phyloP scores from a whole-genome alignment of 2,329 filamentous ascomycete species.

The Verticillium klebahnii region DNA sequence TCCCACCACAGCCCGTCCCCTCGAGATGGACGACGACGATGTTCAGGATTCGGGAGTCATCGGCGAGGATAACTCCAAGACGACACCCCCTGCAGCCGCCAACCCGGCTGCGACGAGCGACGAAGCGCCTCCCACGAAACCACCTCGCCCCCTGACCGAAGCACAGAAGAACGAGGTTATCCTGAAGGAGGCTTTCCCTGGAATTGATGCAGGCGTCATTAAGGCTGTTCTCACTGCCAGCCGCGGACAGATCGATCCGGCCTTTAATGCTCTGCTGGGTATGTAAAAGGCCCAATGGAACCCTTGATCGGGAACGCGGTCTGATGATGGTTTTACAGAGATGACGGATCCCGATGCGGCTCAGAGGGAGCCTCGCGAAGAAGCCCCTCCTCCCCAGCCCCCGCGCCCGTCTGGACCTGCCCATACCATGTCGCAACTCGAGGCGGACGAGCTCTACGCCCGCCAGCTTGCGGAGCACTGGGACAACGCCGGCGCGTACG shows the following conservation, averaged over 20 bases:
- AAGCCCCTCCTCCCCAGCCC: constrained; percentile 70
- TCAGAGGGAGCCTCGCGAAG: constrained; percentile 47
- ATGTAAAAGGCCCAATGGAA: constrained; percentile 19
- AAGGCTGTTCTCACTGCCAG: constrained; percentile 87
- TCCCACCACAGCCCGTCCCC: constrained; percentile 59
- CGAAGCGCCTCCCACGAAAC: constrained; percentile 65
- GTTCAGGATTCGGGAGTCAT: constrained; percentile 54
- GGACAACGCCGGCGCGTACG: constrained; percentile 57
- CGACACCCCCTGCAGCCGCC: constrained; percentile 14
- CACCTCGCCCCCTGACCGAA: constrained; percentile 76
- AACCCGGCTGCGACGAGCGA: constrained; percentile 26
- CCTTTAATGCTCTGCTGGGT: constrained; percentile 92
- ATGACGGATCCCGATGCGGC: constrained; percentile 76
- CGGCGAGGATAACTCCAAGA: constrained; percentile 30
- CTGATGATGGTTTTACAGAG: constrained; percentile 35
- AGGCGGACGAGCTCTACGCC: constrained; percentile 87
- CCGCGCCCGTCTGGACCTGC: constrained; percentile 63
- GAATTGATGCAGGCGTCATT: constrained; percentile 73
- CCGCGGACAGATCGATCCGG: constrained; percentile 80
- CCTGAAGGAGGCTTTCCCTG: constrained; percentile 89
- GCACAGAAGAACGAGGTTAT: constrained; percentile 82
- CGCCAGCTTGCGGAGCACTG: constrained; percentile 92
- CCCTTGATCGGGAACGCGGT: constrained; percentile 2
- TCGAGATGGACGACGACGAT: constrained; percentile 69
- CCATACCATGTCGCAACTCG: constrained; percentile 71